A percentile compares a stretch with the other conserved stretches of the same genome.
Conservation (phyloP, 2,329 filamentous ascomycete genomes). For the Orbilia blumenaviensis region DNA sequence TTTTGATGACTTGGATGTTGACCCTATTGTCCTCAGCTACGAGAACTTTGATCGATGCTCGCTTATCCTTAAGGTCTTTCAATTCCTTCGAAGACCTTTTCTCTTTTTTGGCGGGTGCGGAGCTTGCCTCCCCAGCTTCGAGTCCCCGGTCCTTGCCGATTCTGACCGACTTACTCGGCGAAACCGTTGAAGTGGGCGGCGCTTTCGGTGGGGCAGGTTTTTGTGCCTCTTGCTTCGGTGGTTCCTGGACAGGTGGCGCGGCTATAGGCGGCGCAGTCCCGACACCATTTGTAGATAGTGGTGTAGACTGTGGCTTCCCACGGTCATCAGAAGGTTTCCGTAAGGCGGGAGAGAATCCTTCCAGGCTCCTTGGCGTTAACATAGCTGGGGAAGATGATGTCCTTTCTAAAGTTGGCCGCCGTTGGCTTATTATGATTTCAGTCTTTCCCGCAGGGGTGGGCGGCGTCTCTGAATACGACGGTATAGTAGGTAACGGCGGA, state of each 20-base stretch:
- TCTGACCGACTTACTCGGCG: conserved; percentile 41
- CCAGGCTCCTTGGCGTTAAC: conserved; percentile 36
- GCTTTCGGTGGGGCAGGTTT: not conserved
- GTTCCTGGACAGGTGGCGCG: not conserved
- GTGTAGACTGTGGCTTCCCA: not conserved
- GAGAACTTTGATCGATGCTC: conserved; percentile 68
- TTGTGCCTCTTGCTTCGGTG: not conserved
- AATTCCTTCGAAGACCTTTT: conserved; percentile 33
- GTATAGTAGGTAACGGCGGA: conserved; percentile 24
- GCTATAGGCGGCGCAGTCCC: not conserved
- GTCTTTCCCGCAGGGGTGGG: not conserved
- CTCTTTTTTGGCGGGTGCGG: conserved; percentile 30
- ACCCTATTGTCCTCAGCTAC: conserved; percentile 82
- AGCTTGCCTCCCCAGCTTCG: conserved; percentile 17
- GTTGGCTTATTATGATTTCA: conserved; percentile 3
- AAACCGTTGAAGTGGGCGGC: conserved; percentile 12
- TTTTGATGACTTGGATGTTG: conserved; percentile 70
- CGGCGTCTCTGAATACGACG: conserved; percentile 27
- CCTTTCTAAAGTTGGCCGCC: conserved; percentile 35
- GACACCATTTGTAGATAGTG: not conserved
- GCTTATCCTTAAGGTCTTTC: conserved; percentile 39
- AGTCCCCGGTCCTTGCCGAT: conserved; percentile 19
- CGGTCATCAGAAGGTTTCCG: conserved; percentile 36
- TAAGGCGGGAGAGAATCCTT: conserved; percentile 6
- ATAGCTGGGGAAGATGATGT: conserved; percentile 49